A percentile compares a stretch with the other conserved stretches of the same genome.
Conservation (phyloP, 2,329 filamentous ascomycete species). For the Thelonectria rubi region DNA sequence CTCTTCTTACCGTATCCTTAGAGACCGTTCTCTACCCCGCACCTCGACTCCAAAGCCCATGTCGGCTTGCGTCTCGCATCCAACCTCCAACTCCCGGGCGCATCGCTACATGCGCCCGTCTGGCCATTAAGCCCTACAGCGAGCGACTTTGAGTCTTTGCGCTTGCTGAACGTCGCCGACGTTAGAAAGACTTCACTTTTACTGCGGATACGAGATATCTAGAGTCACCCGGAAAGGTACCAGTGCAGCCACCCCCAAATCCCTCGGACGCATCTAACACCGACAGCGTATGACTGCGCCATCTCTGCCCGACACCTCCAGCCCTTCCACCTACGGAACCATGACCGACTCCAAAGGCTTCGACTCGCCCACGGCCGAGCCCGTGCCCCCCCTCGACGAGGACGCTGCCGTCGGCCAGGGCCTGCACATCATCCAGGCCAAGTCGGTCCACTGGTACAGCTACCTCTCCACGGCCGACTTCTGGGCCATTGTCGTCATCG, state of each 20-base stretch:
- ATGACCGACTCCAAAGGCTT: conserved; percentile 38
- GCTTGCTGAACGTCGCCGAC: conserved; percentile 60
- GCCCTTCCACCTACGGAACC: too few species aligned
- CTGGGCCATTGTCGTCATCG: conserved; percentile 82
- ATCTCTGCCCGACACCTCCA: too few species aligned
- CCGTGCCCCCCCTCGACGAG: conserved; percentile 26
- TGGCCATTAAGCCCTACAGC: conserved; percentile 55
- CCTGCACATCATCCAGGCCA: conserved; percentile 64
- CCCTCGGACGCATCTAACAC: too few species aligned
- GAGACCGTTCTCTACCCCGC: not conserved
- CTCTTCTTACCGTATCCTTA: too few species aligned
- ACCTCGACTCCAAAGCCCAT: conserved; percentile 24
- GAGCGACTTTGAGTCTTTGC: conserved; percentile 75
- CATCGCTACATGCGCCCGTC: conserved; percentile 55
- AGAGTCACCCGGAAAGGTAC: too few species aligned
- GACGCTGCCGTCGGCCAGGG: conserved; percentile 58
- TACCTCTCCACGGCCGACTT: conserved; percentile 89
- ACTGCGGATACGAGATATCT: too few species aligned
- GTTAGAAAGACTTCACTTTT: conserved; percentile 63
- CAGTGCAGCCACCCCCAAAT: too few species aligned
- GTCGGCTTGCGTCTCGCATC: conserved; percentile 28
- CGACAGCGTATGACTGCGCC: too few species aligned
- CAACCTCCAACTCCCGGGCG: conserved; percentile 42
- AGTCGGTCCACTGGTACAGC: conserved; percentile 68
- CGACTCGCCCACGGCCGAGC: conserved; percentile 28